Evolutionary conservation across 345 rosid species (phyloP).

Genomic region (Salix caprea): DNA sequence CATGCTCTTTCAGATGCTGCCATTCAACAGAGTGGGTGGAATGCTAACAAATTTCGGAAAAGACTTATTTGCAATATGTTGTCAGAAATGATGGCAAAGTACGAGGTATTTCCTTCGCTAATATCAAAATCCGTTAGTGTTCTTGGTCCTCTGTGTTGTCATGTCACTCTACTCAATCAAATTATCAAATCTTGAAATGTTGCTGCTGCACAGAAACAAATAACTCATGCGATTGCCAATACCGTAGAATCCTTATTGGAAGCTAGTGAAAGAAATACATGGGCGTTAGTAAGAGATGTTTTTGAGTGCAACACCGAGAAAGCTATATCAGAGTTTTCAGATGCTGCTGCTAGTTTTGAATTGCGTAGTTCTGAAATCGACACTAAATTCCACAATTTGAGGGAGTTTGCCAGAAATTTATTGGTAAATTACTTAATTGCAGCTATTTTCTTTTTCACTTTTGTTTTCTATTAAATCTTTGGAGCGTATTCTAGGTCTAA

Average conservation of each 20-base stretch:
- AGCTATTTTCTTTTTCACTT: neutral
- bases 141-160: neutral
- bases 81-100: slow-evolving; percentile 44
- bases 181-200: slow-evolving; percentile 1
- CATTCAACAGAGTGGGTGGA: slow-evolving; percentile 58
- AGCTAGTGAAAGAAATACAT: slow-evolving; percentile 52
- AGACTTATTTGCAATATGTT: slow-evolving; percentile 53
- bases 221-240: slow-evolving; percentile 36
- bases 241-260: slow-evolving; percentile 62
- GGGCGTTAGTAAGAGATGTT: slow-evolving; percentile 61
- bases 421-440: slow-evolving; percentile 34
- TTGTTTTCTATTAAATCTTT: neutral
- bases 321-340: slow-evolving; percentile 41
- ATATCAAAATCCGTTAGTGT: neutral
- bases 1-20: slow-evolving; percentile 44
- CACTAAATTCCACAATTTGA: slow-evolving; percentile 45
- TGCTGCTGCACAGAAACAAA: slow-evolving; percentile 44
- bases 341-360: slow-evolving; percentile 52
- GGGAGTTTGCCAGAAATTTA: slow-evolving; percentile 47
- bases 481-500: slow-evolving; percentile 49
- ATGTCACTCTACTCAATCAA: neutral
- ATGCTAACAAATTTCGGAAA: slow-evolving; percentile 53
- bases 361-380: slow-evolving; percentile 37
- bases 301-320: slow-evolving; percentile 55
- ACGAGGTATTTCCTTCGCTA: slow-evolving; percentile 42